These are phyloP conservation scores for Bonia amplexicaulis DNA, from an alignment of 176 grass and related monocot species.

Conservation along the genomic window DNA sequence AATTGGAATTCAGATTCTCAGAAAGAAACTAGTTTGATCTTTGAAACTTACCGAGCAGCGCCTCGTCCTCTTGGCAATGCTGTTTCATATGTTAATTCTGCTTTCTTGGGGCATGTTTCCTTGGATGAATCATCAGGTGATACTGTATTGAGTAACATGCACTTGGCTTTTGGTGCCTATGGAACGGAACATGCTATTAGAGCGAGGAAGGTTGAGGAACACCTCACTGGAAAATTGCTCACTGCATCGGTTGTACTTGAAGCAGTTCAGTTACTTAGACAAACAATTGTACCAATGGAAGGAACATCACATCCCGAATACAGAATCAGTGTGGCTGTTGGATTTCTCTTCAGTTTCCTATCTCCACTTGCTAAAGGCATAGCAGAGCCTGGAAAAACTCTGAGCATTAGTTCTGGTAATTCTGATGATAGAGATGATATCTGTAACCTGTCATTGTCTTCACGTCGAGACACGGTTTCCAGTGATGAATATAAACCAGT, in stretches of 20 bases:
- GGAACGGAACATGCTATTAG: slow-evolving; percentile 71
- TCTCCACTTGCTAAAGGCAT: slow-evolving; percentile 44
- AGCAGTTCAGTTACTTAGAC: slow-evolving; percentile 43
- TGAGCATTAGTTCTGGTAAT: not conserved
- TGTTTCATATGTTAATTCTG: slow-evolving; percentile 63
- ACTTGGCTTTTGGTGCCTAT: slow-evolving; percentile 69
- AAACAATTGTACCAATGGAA: slow-evolving; percentile 55
- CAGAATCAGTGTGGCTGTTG: slow-evolving; percentile 66
- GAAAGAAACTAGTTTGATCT: slow-evolving; percentile 19
- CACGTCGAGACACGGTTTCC: slow-evolving; percentile 27
- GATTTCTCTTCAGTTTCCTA: slow-evolving; percentile 72
- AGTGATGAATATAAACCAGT: slow-evolving; percentile 47
- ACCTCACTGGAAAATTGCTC: slow-evolving; percentile 47
- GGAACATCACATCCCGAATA: slow-evolving; percentile 58
- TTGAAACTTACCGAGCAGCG: slow-evolving; percentile 63
- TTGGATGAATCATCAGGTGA: slow-evolving; percentile 30
- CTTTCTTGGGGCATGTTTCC: slow-evolving; percentile 44
- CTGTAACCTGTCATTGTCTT: slow-evolving; percentile 31
- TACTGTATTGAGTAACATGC: slow-evolving; percentile 41
- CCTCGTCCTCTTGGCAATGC: slow-evolving; percentile 72
- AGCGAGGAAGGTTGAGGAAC: slow-evolving; percentile 58
- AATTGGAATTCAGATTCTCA: slow-evolving; percentile 29
- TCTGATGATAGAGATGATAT: slow-evolving; percentile 14
- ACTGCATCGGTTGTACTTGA: slow-evolving; percentile 47
- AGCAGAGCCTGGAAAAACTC: slow-evolving; percentile 26